Conservation (phyloP, 495 filamentous ascomycete genomes). For the Tuber umbilicatum region DNA sequence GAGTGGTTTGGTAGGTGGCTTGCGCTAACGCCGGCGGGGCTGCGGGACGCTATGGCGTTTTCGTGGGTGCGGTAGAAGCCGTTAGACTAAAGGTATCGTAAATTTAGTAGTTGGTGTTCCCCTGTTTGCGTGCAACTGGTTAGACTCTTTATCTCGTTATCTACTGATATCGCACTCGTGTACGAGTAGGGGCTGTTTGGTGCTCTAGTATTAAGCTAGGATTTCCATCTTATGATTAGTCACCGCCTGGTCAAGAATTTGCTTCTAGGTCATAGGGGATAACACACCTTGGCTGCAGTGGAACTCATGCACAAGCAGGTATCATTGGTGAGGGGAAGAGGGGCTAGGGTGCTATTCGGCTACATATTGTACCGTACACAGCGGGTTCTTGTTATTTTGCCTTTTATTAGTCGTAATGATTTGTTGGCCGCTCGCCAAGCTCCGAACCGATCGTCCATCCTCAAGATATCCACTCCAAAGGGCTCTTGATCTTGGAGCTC, state of each 20-base stretch:
- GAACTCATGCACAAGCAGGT: not conserved
- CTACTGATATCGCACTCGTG: too few species aligned
- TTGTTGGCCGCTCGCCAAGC: not conserved
- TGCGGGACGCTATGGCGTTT: not conserved
- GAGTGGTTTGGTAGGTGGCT: not conserved
- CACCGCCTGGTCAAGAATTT: not conserved
- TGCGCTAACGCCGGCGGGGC: not conserved
- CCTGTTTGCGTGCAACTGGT: not conserved
- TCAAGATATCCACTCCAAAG: not conserved
- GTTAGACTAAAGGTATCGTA: too few species aligned
- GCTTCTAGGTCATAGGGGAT: not conserved
- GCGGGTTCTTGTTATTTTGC: not conserved
- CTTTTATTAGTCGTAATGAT: not conserved
- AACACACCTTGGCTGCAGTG: not conserved
- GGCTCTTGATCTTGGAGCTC: not conserved
- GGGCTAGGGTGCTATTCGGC: not conserved
- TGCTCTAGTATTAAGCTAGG: too few species aligned
- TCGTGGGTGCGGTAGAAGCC: not conserved
- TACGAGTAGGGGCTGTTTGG: too few species aligned
- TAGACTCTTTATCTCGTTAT: not conserved
- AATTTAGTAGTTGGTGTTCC: not conserved
- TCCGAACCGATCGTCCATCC: not conserved
- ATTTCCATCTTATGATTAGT: too few species aligned
- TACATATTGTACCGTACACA: too few species aligned
- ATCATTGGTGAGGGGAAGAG: not conserved